Evolutionary conservation across 805 yeast genomes (phyloP), one percentile per base, ranked within the genome.

Genomic region (Cyberlindnera lachancei): DNA sequence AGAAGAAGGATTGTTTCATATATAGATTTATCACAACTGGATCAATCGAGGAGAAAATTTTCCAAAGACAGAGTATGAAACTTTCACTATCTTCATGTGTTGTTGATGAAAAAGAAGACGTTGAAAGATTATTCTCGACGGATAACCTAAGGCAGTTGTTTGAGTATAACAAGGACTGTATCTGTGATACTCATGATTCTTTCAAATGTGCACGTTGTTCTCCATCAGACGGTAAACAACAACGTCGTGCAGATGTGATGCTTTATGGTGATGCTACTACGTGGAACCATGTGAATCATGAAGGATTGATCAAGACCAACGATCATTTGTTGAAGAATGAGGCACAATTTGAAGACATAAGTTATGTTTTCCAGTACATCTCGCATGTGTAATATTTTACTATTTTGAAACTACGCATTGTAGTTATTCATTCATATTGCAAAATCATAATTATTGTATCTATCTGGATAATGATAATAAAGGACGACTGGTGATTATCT

Each of bases 231-330:
- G 82, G 78, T 0, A 63, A 63, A 29, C 98, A 92, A 59, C 40
- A 59, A 19, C 48, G 64, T 5, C 77, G 71, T 43, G 70, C 96
- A 0, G 73, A 78, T 0, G 94, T 94, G 0, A 88, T 92, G 95
- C 61, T 92, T 21, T 92, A 92, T 53, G 98, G 98, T 42, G 98
- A 92, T 58, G 84, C 97, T 0, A 92, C 96, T 0, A 79, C 96
- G 0, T 90, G 98, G 98, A 90, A 92, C 54, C 98, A 92, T 60
- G 66, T 84, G 36, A 71, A 78, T 38, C 83, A 70, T 38, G 69
- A 63, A 4, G 74, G 70, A 3, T 62, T 92, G 49, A 61, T 55
- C 18, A 58, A 61, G 20, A 83, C 88, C 15, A 83, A 86, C 46
- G 98, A 92, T 52, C 69, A 73, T 38, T 60, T 92, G 31, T 61